These are phyloP conservation scores for Chalciporus pseudorubinellus DNA, from an alignment of 768 basidiomycete species.

Conservation along the genomic window DNA sequence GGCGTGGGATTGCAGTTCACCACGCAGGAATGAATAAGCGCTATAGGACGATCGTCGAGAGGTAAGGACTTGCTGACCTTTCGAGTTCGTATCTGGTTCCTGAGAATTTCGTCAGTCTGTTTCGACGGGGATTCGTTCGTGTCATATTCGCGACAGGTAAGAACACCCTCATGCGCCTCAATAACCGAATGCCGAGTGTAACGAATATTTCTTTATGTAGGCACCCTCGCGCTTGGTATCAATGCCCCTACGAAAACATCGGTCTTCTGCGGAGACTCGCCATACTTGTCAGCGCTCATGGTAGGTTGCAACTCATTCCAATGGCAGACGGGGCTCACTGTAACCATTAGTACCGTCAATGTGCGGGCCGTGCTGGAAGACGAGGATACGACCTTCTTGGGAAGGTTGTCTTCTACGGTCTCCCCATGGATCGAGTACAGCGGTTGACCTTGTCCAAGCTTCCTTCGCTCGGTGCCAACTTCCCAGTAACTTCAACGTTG, in stretches of 20 bases:
- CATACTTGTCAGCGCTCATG: slow-evolving; percentile 58
- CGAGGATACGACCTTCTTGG: slow-evolving; percentile 69
- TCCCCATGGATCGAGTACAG: slow-evolving; percentile 61
- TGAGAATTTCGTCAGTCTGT: slow-evolving; percentile 34
- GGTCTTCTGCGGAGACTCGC: slow-evolving; percentile 63
- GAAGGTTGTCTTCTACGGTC: slow-evolving; percentile 70
- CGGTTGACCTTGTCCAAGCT: slow-evolving; percentile 62
- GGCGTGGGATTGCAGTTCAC: slow-evolving; percentile 65
- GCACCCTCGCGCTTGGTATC: slow-evolving; percentile 71
- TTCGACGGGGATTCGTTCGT: slow-evolving; percentile 59
- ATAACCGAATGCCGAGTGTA: neutral
- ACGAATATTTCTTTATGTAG: slow-evolving; percentile 27
- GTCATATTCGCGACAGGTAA: slow-evolving; percentile 66
- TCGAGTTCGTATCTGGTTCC: neutral
- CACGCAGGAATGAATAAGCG: slow-evolving; percentile 67
- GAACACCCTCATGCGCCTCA: neutral
- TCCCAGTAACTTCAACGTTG: slow-evolving; percentile 67
- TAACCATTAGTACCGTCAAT: slow-evolving; percentile 59
- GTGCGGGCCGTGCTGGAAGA: slow-evolving; percentile 69
- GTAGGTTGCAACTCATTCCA: slow-evolving; percentile 32
- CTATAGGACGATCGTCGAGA: slow-evolving; percentile 58
- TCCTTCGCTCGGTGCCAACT: slow-evolving; percentile 59
- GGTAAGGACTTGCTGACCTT: slow-evolving; percentile 32
- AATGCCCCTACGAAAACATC: slow-evolving; percentile 70
- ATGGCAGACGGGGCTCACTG: neutral